A percentile compares a stretch with the other conserved stretches of the same genome.
These are phyloP conservation scores for Begonia loranthoides DNA, from an alignment of 306 rosid species.

Conservation along the genomic window DNA sequence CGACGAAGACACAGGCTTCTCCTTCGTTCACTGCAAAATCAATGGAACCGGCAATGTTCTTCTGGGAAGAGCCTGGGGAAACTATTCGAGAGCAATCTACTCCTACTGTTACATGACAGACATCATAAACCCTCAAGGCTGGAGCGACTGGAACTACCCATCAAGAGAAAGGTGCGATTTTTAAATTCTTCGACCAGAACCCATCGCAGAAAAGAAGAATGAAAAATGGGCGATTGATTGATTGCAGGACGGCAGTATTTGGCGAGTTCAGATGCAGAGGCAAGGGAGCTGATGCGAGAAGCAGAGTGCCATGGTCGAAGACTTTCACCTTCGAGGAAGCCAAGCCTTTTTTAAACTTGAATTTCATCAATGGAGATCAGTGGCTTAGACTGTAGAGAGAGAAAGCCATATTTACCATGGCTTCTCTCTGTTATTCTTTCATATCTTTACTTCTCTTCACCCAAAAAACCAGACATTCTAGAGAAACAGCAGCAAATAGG, in stretches of 20 bases:
- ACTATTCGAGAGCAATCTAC: conserved; percentile 60
- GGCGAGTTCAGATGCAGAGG: conserved; percentile 60
- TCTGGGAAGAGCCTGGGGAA: conserved; percentile 93
- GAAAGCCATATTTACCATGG: no score
- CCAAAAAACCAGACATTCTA: no score
- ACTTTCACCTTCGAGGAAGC: conserved; percentile 35
- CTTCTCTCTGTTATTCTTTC: no score
- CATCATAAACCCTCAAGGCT: conserved; percentile 49
- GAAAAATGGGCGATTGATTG: no score
- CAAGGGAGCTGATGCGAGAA: conserved; percentile 40
- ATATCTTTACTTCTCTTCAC: no score
- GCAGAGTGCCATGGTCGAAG: conserved; percentile 67
- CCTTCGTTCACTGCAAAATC: conserved; percentile 55
- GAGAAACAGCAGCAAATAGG: no score
- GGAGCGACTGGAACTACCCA: conserved; percentile 70
- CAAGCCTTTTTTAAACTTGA: conserved; percentile 38
- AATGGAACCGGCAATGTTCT: conserved; percentile 45
- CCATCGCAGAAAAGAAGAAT: no score
- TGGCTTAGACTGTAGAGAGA: conserved; percentile 54
- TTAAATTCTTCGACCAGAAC: no score
- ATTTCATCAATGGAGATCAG: conserved; percentile 50
- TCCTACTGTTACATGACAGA: conserved; percentile 42
- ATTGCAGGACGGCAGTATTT: conserved; percentile 65
- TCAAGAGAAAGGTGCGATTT: conserved; percentile 41
- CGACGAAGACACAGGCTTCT: conserved; percentile 57